A percentile compares a stretch with the other conserved stretches of the same genome.
Evolutionary conservation across 2,329 filamentous ascomycete genomes (phyloP).

Genomic region (Boeremia exigua): DNA sequence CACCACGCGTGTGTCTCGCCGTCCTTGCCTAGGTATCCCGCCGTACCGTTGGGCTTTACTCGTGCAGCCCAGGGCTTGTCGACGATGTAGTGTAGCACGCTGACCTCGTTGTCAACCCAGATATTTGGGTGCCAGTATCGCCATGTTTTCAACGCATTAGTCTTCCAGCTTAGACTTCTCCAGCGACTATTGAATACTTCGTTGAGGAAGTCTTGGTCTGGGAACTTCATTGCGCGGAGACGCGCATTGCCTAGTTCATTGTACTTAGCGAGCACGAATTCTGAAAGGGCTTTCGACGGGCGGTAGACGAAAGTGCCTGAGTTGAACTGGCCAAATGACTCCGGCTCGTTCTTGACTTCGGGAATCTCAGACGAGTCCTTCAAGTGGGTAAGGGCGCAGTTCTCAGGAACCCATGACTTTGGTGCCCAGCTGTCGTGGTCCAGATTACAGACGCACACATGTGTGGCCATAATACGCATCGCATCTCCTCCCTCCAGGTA

Average conservation of each 20-base stretch:
- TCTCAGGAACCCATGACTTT: slow-evolving; percentile 54
- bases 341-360: slow-evolving; percentile 36
- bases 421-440: slow-evolving; percentile 60
- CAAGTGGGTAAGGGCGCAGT: slow-evolving; percentile 57
- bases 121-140: slow-evolving; percentile 59
- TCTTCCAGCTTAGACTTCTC: slow-evolving; percentile 56
- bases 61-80: slow-evolving; percentile 62
- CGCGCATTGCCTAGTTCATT: slow-evolving; percentile 41
- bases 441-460: slow-evolving; percentile 61
- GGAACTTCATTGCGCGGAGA: slow-evolving; percentile 57
- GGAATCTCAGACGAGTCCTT: slow-evolving; percentile 42
- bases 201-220: slow-evolving; percentile 61
- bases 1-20: slow-evolving; percentile 61
- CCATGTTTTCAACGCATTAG: slow-evolving; percentile 62
- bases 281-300: slow-evolving; percentile 49
- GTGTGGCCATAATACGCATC: slow-evolving; percentile 55
- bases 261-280: slow-evolving; percentile 51
- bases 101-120: slow-evolving; percentile 58
- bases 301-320: slow-evolving; percentile 60
- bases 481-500: slow-evolving; percentile 26
- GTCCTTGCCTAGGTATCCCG: slow-evolving; percentile 59
- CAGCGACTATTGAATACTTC: slow-evolving; percentile 56
- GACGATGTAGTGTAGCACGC: slow-evolving; percentile 61
- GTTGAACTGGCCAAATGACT: slow-evolving; percentile 58
- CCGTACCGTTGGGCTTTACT: slow-evolving; percentile 50